A percentile compares a stretch with the other conserved stretches of the same genome.
These are phyloP conservation scores for Picea abies DNA, from an alignment of 83 land plant species.

Conservation along the genomic window DNA sequence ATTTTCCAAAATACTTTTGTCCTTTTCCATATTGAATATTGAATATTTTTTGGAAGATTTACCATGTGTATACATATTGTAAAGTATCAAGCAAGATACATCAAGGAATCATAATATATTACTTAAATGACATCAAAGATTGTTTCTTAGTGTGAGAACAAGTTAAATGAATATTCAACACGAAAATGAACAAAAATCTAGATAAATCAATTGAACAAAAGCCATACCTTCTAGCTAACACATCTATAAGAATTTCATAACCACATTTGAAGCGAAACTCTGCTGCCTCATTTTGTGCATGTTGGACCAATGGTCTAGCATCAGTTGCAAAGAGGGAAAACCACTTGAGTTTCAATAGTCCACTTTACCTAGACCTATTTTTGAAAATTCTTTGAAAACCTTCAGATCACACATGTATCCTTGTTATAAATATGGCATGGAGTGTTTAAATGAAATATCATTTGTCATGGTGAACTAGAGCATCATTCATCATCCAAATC, in stretches of 20 bases:
- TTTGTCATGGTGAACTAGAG: too few species aligned
- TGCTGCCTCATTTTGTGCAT: constrained; percentile 91
- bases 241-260: constrained; percentile 94
- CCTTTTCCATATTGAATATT: too few species aligned
- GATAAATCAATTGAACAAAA: not conserved
- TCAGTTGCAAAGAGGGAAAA: constrained; percentile 61
- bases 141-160: not conserved
- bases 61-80: too few species aligned
- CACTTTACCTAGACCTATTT: not conserved
- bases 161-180: not conserved
- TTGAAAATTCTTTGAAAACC: not conserved
- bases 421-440: not conserved
- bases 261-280: constrained; percentile 87
- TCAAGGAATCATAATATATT: not conserved
- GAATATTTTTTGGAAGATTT: too few species aligned
- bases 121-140: not conserved
- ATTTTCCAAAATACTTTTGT: too few species aligned
- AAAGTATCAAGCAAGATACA: too few species aligned
- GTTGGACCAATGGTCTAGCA: constrained; percentile 85
- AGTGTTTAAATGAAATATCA: not conserved
- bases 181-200: not conserved
- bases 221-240: constrained; percentile 77
- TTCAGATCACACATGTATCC: not conserved
- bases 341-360: not conserved
- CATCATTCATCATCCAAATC: too few species aligned